phyloP scores from a whole-genome alignment of 2,329 filamentous ascomycete genomes.

The Trichoderma koningiopsis region DNA sequence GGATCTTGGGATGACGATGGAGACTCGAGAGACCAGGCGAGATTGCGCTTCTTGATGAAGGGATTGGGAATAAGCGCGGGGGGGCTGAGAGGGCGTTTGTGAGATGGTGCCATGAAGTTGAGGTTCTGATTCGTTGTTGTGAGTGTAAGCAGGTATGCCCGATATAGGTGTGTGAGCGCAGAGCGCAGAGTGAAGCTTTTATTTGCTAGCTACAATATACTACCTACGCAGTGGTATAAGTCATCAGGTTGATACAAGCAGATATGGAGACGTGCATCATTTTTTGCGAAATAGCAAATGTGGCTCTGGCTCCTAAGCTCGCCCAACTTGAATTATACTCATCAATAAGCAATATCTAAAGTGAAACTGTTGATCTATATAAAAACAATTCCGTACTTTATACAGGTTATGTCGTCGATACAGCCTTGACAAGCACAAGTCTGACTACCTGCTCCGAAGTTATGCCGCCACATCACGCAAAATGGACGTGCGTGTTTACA shows the following conservation, averaged over 20 bases:
- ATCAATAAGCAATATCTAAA: background rate
- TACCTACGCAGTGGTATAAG: no score
- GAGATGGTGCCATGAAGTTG: constrained; percentile 9
- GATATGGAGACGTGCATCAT: background rate
- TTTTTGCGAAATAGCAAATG: background rate
- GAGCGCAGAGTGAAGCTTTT: background rate
- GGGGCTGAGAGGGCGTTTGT: constrained; percentile 39
- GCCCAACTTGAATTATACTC: background rate
- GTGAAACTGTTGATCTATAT: background rate
- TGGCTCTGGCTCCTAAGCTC: no score
- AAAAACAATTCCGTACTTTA: background rate
- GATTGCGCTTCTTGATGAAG: constrained; percentile 51
- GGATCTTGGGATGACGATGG: constrained; percentile 2
- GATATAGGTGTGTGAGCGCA: background rate
- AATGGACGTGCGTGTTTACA: background rate
- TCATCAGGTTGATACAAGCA: background rate
- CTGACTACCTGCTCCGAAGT: background rate
- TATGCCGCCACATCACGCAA: background rate
- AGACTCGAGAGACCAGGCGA: constrained; percentile 44
- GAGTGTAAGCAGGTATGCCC: background rate
- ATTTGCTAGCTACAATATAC: background rate
- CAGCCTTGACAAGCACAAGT: background rate
- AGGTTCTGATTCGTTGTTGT: background rate
- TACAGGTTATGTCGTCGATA: background rate
- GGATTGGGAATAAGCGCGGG: constrained; percentile 47